Percentiles rank a stretch among this genome's conserved stretches.
phyloP scores from a whole-genome alignment of 352 stramenopile genomes.

The Phytophthora crassamura region DNA sequence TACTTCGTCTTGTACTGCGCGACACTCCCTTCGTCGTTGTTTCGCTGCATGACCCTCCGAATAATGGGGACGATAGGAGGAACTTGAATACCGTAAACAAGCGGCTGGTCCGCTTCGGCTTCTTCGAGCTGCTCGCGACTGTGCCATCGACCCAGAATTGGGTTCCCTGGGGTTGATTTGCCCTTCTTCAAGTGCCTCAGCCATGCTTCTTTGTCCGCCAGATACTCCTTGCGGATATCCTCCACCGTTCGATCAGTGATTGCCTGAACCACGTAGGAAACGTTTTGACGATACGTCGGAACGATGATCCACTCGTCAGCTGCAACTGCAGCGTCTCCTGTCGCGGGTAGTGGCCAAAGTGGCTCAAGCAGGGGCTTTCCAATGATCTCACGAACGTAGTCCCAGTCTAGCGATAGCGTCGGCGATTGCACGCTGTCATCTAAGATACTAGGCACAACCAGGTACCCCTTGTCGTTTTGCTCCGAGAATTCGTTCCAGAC shows the following conservation, averaged over 20 bases:
- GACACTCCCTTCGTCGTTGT: constrained; percentile 65
- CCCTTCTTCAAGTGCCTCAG: constrained; percentile 60
- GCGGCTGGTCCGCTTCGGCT: constrained; percentile 59
- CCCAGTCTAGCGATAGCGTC: constrained; percentile 63
- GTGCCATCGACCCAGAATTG: constrained; percentile 83
- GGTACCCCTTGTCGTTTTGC: constrained; percentile 89
- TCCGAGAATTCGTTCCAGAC: constrained; percentile 87
- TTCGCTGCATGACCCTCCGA: constrained; percentile 82
- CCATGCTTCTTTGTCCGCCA: constrained; percentile 60
- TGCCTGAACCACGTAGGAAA: constrained; percentile 67
- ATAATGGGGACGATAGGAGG: constrained; percentile 85
- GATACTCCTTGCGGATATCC: constrained; percentile 53
- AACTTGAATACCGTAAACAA: constrained; percentile 78
- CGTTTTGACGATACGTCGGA: constrained; percentile 70
- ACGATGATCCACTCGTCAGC: constrained; percentile 76
- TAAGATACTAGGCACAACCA: constrained; percentile 71
- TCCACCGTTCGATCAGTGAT: constrained; percentile 52
- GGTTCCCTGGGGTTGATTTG: constrained; percentile 73
- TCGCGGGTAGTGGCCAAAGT: constrained; percentile 65
- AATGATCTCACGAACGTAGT: constrained; percentile 69
- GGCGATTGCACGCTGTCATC: constrained; percentile 29
- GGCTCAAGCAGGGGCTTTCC: constrained; percentile 66
- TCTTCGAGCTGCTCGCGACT: constrained; percentile 64
- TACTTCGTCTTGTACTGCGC: constrained; percentile 67
- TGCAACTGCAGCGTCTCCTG: constrained; percentile 24